phyloP scores from a whole-genome alignment of 768 basidiomycete species.

The Termitomyces bulborhizus region DNA sequence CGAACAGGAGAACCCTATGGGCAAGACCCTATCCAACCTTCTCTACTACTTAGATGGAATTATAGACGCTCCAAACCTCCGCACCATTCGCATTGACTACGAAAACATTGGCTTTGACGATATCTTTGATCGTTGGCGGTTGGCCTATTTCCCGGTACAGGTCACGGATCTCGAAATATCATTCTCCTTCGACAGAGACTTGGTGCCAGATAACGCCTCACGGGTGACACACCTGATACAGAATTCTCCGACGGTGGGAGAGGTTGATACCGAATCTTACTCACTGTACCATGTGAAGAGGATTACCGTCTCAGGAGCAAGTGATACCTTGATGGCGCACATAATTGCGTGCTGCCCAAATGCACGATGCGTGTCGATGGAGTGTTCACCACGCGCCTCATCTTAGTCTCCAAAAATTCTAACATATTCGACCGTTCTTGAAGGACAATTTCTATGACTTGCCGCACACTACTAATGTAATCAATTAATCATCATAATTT shows the following conservation, averaged over 20 bases:
- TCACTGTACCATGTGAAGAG: conserved; percentile 1
- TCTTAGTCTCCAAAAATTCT: neutral
- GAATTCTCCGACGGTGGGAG: neutral
- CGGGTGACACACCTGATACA: neutral
- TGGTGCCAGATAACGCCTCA: neutral
- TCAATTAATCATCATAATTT: neutral
- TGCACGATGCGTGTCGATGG: neutral
- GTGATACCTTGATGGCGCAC: conserved; percentile 4
- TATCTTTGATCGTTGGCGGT: conserved; percentile 16
- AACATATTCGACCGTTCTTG: no score
- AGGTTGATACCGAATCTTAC: neutral
- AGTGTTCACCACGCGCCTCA: neutral
- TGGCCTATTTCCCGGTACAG: conserved; percentile 15
- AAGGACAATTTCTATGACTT: no score
- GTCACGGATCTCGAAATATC: conserved; percentile 17
- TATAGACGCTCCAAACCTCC: conserved; percentile 15
- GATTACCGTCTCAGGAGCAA: conserved; percentile 2
- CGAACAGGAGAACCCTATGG: conserved; percentile 9
- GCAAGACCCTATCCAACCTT: conserved; percentile 14
- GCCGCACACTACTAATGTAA: neutral
- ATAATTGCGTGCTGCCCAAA: conserved; percentile 6
- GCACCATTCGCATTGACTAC: conserved; percentile 16
- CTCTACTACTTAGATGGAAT: conserved; percentile 14
- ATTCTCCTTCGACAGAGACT: conserved; percentile 4
- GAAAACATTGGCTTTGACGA: conserved; percentile 15